Evolutionary conservation across 179 eudicot species (phyloP), one percentile per base, ranked within the genome.

Genomic region (Dionaea muscipula): DNA sequence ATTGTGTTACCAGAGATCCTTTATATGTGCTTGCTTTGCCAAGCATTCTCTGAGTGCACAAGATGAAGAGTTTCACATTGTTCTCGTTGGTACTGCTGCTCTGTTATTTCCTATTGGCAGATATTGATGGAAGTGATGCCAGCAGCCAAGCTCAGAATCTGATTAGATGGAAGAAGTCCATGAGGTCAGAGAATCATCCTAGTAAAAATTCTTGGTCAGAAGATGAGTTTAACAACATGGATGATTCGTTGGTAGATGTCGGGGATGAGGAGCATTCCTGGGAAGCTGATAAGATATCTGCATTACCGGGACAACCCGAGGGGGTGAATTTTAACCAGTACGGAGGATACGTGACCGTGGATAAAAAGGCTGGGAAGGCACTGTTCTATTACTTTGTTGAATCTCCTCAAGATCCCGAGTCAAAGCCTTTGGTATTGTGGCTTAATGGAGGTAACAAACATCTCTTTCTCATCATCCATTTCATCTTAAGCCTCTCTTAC

Each of bases 271-370:
- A 76, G 31, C 78, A 84, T 67, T 47, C 77, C 28, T 77, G 58
- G 72, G 64, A 78, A 33, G 67, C 69, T 1, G 86, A 82, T 25
- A 85, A 58, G 74, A 75, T 85, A n/a, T 49, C 17, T 6, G 45
- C 70, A 10, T 57, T 85, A 52, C 94, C 86, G 7, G 94, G 94
- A 11, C 94, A 85, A 37, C 94, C 94, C 1, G 57, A 36, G 9
- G 60, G 57, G 1, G 76, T 74, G 22, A 70, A 75, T 20, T 85
- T 85, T 11, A 51, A 71, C 49, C 89, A 85, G 59, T 85, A 80
- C 56, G 67, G 78, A 15, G 94, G 94, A 0, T 85, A 82, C 56
- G 90, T 80, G 9, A 67, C 67, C 1, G 82, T 85, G 15, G 77
- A 72, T 59, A 79, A 73, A 0, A 39, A 35, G 5, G 72, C 70